phyloP scores from a whole-genome alignment of 768 basidiomycete species.

The Peribolospora baueri region DNA sequence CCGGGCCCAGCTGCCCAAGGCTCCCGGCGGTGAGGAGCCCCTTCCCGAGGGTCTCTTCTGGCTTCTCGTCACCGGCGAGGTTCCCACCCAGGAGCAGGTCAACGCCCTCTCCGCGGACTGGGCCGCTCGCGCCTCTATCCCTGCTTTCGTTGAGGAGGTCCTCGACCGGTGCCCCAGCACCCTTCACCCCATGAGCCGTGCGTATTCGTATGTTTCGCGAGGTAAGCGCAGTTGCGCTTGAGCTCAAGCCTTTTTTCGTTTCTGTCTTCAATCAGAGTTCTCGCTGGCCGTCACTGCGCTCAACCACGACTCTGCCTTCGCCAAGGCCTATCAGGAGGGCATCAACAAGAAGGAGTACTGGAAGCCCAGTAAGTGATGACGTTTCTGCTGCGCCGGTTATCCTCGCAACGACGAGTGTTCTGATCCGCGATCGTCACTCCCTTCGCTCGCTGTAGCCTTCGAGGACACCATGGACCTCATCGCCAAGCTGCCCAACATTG shows the following conservation, averaged over 20 bases:
- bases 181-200: constrained; percentile 94
- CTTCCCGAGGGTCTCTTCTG: constrained; percentile 96
- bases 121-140: constrained; percentile 67
- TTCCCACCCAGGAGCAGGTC: constrained; percentile 63
- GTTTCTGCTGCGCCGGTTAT: too few species aligned
- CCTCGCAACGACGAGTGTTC: too few species aligned
- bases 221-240: too few species aligned
- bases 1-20: constrained; percentile 61
- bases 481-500: constrained; percentile 74
- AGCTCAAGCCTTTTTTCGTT: too few species aligned
- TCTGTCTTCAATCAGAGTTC: too few species aligned
- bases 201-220: constrained; percentile 84
- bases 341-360: constrained; percentile 96
- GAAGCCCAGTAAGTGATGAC: constrained; percentile 31
- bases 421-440: too few species aligned
- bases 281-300: too few species aligned
- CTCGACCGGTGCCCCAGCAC: constrained; percentile 53
- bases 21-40: constrained; percentile 73
- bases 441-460: constrained; percentile 20
- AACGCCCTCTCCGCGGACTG: constrained; percentile 63
- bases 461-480: constrained; percentile 82
- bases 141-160: constrained; percentile 56
- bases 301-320: constrained; percentile 64
- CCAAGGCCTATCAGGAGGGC: constrained; percentile 73
- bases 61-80: constrained; percentile 81